Evolutionary conservation across 768 basidiomycete genomes (phyloP).

Genomic region (Mycena indigotica): DNA sequence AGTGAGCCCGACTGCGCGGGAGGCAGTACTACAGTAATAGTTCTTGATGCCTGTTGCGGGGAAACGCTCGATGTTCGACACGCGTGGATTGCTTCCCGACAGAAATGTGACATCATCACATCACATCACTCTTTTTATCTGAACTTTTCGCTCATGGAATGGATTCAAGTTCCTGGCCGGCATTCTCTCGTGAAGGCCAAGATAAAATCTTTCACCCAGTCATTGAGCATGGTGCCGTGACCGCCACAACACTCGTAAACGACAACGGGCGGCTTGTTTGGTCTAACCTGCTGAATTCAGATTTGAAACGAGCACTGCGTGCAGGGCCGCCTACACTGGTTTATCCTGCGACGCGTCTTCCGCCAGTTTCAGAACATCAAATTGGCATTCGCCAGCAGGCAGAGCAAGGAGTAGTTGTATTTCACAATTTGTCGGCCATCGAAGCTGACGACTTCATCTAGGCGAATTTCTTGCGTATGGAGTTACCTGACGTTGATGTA

Average conservation of each 20-base stretch:
- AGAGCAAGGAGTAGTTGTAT: conserved; percentile 59
- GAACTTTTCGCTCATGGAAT: conserved; percentile 59
- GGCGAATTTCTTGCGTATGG: conserved; percentile 73
- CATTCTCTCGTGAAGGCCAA: conserved; percentile 32
- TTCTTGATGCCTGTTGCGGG: no score
- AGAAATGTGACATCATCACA: no score
- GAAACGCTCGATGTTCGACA: no score
- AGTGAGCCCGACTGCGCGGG: background rate
- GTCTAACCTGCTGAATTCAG: conserved; percentile 34
- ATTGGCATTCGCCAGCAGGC: conserved; percentile 49
- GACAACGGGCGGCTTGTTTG: conserved; percentile 51
- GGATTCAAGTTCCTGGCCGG: conserved; percentile 77
- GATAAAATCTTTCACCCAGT: conserved; percentile 46
- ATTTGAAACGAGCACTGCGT: conserved; percentile 9
- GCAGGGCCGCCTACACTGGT: conserved; percentile 41
- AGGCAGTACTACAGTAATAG: no score
- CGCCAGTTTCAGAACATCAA: conserved; percentile 30
- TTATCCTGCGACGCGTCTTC: conserved; percentile 61
- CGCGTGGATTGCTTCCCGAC: no score
- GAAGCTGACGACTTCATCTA: conserved; percentile 29
- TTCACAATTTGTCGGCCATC: background rate
- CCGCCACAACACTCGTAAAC: conserved; percentile 56
- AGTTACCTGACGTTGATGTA: conserved; percentile 75
- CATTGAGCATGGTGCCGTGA: conserved; percentile 58
- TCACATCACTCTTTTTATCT: background rate